Conservation (phyloP, 495 filamentous ascomycete genomes). For the Xylaria intraflava region DNA sequence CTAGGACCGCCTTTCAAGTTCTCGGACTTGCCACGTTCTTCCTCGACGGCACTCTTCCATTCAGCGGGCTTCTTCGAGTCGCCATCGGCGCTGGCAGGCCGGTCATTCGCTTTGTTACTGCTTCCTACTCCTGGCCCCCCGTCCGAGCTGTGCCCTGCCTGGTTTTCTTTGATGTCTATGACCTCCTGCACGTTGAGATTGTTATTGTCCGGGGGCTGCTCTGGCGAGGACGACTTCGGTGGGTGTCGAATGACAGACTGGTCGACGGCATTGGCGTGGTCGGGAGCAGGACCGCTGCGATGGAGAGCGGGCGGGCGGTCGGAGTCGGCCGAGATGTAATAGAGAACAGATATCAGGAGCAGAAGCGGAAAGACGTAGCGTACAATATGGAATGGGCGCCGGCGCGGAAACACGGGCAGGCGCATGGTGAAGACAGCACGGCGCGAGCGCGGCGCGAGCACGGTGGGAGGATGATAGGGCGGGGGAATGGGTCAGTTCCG, state of each 20-base stretch:
- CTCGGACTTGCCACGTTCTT: slow-evolving; percentile 6
- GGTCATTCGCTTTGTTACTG: neutral
- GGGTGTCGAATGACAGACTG: neutral
- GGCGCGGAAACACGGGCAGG: slow-evolving; percentile 34
- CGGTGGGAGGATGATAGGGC: neutral
- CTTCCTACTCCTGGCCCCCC: neutral
- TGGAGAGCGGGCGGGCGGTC: slow-evolving; percentile 6
- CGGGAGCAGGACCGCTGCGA: slow-evolving; percentile 5
- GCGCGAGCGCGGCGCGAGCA: neutral
- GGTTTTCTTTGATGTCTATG: neutral
- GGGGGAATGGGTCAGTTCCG: neutral
- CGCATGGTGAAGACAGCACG: slow-evolving; percentile 25
- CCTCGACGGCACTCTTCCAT: neutral
- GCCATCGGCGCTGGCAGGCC: neutral
- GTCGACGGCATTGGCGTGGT: slow-evolving; percentile 1
- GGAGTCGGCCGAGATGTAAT: slow-evolving; percentile 19
- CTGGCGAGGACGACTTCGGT: neutral
- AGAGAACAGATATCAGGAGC: slow-evolving; percentile 27
- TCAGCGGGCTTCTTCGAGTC: slow-evolving; percentile 12
- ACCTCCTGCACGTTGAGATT: neutral
- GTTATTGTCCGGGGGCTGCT: neutral
- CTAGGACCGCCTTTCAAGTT: neutral
- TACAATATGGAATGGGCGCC: slow-evolving; percentile 30
- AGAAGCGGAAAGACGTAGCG: slow-evolving; percentile 31
- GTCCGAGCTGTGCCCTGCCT: neutral